phyloP scores from a whole-genome alignment of 345 rosid genomes.

The Diplotaxis tenuifolia region DNA sequence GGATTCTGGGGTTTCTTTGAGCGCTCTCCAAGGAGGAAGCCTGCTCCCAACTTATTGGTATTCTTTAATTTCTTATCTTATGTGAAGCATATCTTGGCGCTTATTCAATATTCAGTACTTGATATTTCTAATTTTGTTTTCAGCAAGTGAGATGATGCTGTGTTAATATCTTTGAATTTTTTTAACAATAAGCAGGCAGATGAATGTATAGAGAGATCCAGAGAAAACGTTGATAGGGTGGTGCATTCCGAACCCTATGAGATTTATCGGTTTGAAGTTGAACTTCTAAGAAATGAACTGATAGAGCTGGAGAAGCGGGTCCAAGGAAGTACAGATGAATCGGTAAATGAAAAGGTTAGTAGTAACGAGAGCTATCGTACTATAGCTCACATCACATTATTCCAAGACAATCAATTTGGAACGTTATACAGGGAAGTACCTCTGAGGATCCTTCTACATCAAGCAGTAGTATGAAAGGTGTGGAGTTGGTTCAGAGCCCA shows the following conservation, averaged over 20 bases:
- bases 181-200: conserved; percentile 52
- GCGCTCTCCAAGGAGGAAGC: conserved; percentile 42
- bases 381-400: background rate
- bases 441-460: conserved; percentile 33
- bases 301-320: conserved; percentile 93
- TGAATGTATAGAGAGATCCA: conserved; percentile 38
- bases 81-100: background rate
- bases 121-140: conserved; percentile 1
- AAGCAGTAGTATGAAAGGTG: conserved; percentile 39
- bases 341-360: conserved; percentile 66
- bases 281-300: conserved; percentile 77
- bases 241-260: conserved; percentile 63
- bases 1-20: conserved; percentile 62
- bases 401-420: conserved; percentile 23
- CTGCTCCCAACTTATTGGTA: conserved; percentile 41
- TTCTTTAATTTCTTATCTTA: conserved; percentile 15
- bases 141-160: conserved; percentile 9
- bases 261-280: conserved; percentile 73
- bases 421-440: conserved; percentile 50
- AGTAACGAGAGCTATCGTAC: background rate
- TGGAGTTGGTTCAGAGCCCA: conserved; percentile 48
- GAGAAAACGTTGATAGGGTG: conserved; percentile 35
- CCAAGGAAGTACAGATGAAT: conserved; percentile 65
- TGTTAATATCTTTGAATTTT: conserved; percentile 11
- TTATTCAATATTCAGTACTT: background rate